phyloP scores from a whole-genome alignment of 2,329 filamentous ascomycete species.

The Stemphylium vesicarium region DNA sequence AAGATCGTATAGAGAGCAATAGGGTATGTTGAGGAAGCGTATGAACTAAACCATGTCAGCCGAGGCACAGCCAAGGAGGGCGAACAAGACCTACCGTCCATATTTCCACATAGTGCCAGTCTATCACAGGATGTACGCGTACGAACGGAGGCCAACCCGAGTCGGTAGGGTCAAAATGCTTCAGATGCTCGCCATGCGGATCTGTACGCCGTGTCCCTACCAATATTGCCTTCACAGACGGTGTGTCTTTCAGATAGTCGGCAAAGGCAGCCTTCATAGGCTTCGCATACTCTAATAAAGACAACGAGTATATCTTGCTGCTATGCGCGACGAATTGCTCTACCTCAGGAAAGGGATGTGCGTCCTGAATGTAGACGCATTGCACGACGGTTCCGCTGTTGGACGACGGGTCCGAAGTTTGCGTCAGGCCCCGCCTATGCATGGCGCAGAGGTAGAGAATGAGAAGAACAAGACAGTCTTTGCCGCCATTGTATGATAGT shows the following conservation, averaged over 20 bases:
- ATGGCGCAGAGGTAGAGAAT: constrained; percentile 79
- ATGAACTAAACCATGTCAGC: constrained; percentile 67
- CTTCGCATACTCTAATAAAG: constrained; percentile 74
- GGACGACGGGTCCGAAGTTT: constrained; percentile 26
- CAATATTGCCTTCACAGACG: constrained; percentile 76
- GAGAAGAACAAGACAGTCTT: constrained; percentile 93
- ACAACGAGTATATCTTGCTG: constrained; percentile 72
- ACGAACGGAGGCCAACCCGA: constrained; percentile 90
- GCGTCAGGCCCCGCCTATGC: constrained; percentile 45
- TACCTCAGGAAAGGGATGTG: constrained; percentile 83
- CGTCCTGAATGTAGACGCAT: constrained; percentile 86
- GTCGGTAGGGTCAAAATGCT: constrained; percentile 87
- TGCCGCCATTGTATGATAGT: constrained; percentile 95
- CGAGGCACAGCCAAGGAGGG: neutral
- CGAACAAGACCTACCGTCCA: constrained; percentile 73
- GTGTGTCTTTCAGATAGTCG: constrained; percentile 72
- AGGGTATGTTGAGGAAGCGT: constrained; percentile 77
- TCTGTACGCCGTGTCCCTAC: constrained; percentile 91
- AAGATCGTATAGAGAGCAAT: constrained; percentile 84
- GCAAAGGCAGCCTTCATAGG: constrained; percentile 84
- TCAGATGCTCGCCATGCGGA: constrained; percentile 80
- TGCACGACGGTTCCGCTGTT: constrained; percentile 61
- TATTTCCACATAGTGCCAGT: constrained; percentile 96
- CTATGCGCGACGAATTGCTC: constrained; percentile 80
- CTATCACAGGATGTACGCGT: constrained; percentile 92